These are phyloP conservation scores for Babesia bovis DNA, from an alignment of 169 alveolate genomes.

Conservation along the genomic window DNA sequence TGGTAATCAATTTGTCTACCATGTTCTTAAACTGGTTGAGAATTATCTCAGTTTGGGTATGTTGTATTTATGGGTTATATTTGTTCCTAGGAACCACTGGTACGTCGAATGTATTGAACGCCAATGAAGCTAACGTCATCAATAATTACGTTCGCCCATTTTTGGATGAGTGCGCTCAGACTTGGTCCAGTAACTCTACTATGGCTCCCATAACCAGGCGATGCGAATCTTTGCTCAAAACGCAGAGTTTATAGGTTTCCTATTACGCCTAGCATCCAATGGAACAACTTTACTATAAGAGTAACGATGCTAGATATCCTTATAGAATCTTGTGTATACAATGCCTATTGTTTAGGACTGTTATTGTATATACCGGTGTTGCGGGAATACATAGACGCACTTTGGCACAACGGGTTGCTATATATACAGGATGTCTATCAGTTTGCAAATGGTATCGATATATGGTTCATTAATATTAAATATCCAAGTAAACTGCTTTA, in stretches of 20 bases:
- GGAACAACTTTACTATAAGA: too few species aligned
- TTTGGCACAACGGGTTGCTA: too few species aligned
- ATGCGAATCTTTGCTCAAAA: constrained; percentile 18
- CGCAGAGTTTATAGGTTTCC: neutral
- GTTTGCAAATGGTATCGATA: too few species aligned
- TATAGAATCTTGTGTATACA: too few species aligned
- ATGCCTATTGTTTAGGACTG: too few species aligned
- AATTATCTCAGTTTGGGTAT: constrained; percentile 46
- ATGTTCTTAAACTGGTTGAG: constrained; percentile 33
- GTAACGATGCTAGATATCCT: too few species aligned
- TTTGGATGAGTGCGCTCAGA: constrained; percentile 47
- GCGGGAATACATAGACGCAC: too few species aligned
- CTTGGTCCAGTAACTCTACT: constrained; percentile 25
- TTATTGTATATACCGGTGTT: too few species aligned
- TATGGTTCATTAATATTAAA: too few species aligned
- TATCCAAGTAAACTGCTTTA: too few species aligned
- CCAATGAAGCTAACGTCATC: constrained; percentile 40
- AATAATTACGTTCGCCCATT: constrained; percentile 41
- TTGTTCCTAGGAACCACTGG: constrained; percentile 24
- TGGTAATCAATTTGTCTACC: constrained; percentile 27
- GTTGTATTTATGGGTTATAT: neutral
- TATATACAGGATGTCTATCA: too few species aligned
- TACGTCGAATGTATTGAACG: constrained; percentile 9
- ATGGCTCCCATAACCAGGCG: constrained; percentile 36
- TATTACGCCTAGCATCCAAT: too few species aligned